Evolutionary conservation across 2,329 filamentous ascomycete genomes (phyloP), one percentile per base, ranked within the genome.

Genomic region (Colletotrichum sp.): DNA sequence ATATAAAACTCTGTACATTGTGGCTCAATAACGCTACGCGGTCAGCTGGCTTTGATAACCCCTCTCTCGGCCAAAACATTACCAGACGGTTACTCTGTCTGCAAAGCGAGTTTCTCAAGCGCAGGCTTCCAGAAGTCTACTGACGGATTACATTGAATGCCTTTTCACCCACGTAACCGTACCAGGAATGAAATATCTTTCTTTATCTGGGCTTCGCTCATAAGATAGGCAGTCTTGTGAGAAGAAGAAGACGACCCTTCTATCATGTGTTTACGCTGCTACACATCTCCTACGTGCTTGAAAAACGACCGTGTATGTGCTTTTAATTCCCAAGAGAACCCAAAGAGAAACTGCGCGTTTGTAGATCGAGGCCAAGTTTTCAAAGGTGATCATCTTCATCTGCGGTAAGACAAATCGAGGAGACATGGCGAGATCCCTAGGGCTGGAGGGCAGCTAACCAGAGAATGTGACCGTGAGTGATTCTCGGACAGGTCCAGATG

Each of bases 121-220:
- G 36, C 36, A 39, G 19, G 36, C 8, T 39, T 7, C 19, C 15
- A 39, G 16, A 19, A 19, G 3, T 13, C 1, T 39, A 15, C 2
- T 19, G 4, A 19, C 4, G 5, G 8, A 5, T 44, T n/a, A 44
- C 0, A 5, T n/a, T 2, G 19, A 19, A 44, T 44, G 39, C 2
- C 5, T 6, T 44, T 44, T 2, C 6, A 5, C 2, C 9, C 3
- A 19, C 5, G 16, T 44, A 19, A 5, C 8, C 16, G 2, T 19
- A 19, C 7, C 6, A 39, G 8, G 16, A 39, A 39, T 39, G 0
- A 19, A 39, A 39, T 16, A 15, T 5, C 16, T 19, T 15, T 5
- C 16, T 19, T 15, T 39, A 16, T 19, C 15, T 16, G 16, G 36
- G 8, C 16, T 15, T 39, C 8, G 4, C 25, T 25, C 3, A 25